phyloP scores from a whole-genome alignment of 2,329 filamentous ascomycete genomes.

The Metarhizium sp. region DNA sequence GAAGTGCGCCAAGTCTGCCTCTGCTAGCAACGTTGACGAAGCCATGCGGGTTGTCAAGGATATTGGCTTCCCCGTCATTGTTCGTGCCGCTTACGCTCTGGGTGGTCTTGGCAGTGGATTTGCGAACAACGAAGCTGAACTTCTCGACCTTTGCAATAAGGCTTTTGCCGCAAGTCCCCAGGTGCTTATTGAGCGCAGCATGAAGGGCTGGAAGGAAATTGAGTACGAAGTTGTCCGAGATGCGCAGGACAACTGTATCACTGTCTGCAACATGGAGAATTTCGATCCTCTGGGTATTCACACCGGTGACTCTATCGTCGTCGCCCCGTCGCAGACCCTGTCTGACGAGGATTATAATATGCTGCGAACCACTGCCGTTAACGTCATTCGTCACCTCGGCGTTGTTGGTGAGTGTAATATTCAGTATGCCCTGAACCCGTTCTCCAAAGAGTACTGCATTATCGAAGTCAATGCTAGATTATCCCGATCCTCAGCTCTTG shows the following conservation, averaged over 20 bases:
- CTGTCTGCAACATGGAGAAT: conserved; percentile 99
- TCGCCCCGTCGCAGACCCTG: conserved; percentile 91
- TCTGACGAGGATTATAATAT: conserved; percentile 99
- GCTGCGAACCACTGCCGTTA: conserved; percentile 92
- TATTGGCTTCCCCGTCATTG: conserved; percentile 95
- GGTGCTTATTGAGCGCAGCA: conserved; percentile 91
- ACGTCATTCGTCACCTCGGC: conserved; percentile 92
- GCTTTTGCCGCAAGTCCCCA: conserved; percentile 93
- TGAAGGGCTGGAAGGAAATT: conserved; percentile 99
- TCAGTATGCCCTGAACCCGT: conserved; percentile 93
- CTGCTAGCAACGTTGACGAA: conserved; percentile 80
- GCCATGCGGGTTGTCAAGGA: conserved; percentile 78
- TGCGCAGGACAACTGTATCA: conserved; percentile 95
- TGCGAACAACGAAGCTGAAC: conserved; percentile 74
- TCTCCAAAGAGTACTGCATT: conserved; percentile 94
- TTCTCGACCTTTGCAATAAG: conserved; percentile 84
- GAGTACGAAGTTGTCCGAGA: conserved; percentile 98
- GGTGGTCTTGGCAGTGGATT: conserved; percentile 94
- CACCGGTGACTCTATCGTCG: conserved; percentile 96
- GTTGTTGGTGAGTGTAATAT: conserved; percentile 99
- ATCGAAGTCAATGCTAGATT: conserved; percentile 98
- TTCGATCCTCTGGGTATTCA: conserved; percentile 97
- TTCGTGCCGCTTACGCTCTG: conserved; percentile 90
- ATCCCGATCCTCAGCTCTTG: conserved; percentile 87
- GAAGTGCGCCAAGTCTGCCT: conserved; percentile 95